Conservation (phyloP, 139 green algal genomes). For the Chlamydomonas sphaeroides region DNA sequence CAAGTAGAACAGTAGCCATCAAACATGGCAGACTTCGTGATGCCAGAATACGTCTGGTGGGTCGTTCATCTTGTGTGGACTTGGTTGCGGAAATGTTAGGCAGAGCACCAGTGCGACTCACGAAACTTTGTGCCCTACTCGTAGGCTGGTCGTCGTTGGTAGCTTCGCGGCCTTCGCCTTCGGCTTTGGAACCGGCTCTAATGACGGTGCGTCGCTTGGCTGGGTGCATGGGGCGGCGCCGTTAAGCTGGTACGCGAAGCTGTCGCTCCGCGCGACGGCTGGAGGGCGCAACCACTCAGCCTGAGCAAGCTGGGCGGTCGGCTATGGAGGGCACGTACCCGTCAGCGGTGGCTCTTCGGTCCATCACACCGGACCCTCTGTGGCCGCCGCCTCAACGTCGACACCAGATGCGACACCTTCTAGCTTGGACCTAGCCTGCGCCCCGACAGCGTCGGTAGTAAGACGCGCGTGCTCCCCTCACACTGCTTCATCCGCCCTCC, state of each 20-base stretch:
- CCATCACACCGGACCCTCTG: no score
- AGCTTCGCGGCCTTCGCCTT: slow-evolving; percentile 30
- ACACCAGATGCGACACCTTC: no score
- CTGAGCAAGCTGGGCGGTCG: no score
- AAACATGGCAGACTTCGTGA: background rate
- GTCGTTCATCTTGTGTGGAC: background rate
- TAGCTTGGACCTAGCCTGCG: no score
- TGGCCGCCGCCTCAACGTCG: no score
- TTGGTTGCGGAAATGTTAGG: background rate
- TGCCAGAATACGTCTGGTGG: background rate
- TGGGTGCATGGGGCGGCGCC: slow-evolving; percentile 25
- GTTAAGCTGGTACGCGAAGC: background rate
- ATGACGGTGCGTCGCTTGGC: slow-evolving; percentile 39
- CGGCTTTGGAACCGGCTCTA: slow-evolving; percentile 27
- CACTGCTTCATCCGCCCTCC: background rate
- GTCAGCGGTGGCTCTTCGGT: no score
- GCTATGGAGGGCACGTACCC: no score
- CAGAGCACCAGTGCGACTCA: background rate
- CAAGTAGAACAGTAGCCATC: no score
- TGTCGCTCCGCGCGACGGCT: no score
- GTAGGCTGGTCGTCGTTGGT: slow-evolving; percentile 43
- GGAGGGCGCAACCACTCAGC: no score
- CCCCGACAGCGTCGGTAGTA: no score
- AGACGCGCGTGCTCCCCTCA: no score
- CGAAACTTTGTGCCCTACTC: slow-evolving; percentile 13